phyloP scores from a whole-genome alignment of 805 yeast genomes.

The Metschnikowia lochheadii region DNA sequence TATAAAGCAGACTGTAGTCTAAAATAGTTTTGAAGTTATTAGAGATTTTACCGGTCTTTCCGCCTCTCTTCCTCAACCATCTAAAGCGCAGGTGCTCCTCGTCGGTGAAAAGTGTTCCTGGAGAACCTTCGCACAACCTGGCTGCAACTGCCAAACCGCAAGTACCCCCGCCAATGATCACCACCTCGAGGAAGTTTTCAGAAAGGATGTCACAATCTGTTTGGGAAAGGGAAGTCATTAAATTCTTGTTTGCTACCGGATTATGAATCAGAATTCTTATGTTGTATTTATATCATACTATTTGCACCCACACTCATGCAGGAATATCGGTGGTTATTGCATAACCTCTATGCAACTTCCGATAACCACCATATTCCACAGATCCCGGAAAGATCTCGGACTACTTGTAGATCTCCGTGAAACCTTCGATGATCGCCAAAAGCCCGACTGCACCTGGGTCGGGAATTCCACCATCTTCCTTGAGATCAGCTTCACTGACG shows the following conservation, averaged over 20 bases:
- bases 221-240: background rate
- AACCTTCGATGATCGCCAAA: constrained; percentile 53
- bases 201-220: background rate
- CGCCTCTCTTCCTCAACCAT: constrained; percentile 36
- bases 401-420: constrained; percentile 13
- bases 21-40: constrained; percentile 14
- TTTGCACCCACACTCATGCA: constrained; percentile 12
- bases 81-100: constrained; percentile 46
- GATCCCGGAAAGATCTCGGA: background rate
- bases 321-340: background rate
- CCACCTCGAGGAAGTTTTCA: constrained; percentile 30
- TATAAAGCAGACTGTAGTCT: constrained; percentile 12
- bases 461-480: constrained; percentile 67
- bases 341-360: background rate
- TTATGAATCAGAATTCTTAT: background rate
- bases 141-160: constrained; percentile 42
- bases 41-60: constrained; percentile 19
- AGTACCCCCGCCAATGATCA: constrained; percentile 46
- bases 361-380: background rate
- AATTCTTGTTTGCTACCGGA: background rate
- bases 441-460: constrained; percentile 96
- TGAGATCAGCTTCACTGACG: constrained; percentile 60
- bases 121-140: constrained; percentile 39
- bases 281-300: background rate
- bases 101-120: constrained; percentile 43